Conservation (phyloP, 2,329 filamentous ascomycete species). For the Paramyrothecium roridum region DNA sequence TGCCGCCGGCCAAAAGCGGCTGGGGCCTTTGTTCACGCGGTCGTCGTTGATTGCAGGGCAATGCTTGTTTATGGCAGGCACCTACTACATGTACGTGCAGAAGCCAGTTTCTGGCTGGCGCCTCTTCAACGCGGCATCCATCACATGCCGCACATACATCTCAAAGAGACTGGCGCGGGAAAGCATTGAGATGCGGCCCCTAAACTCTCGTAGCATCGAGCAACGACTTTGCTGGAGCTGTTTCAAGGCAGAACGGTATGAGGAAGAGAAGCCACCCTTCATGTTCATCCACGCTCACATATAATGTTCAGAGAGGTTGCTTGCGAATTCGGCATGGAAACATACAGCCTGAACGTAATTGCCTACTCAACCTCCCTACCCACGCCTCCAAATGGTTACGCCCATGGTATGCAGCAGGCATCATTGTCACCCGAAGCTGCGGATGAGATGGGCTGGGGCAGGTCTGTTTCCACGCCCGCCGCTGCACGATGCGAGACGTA, state of each 20-base stretch:
- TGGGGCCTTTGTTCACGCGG: background rate
- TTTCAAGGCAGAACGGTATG: conserved; percentile 2
- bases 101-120: background rate
- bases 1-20: background rate
- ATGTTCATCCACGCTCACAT: background rate
- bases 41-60: background rate
- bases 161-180: background rate
- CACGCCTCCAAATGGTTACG: conserved; percentile 1
- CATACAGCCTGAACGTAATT: conserved; percentile 1
- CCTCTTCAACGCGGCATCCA: background rate
- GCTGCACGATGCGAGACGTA: too few species aligned
- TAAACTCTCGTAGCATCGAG: background rate
- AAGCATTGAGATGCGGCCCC: background rate
- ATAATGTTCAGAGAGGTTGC: conserved; percentile 1
- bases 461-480: background rate
- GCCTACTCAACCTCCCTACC: conserved; percentile 4
- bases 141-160: conserved; percentile 1
- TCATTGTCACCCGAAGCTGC: background rate
- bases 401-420: background rate
- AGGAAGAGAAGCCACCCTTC: background rate
- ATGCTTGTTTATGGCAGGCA: conserved; percentile 1
- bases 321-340: conserved; percentile 7
- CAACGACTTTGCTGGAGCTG: conserved; percentile 1
- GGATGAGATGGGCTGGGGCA: background rate
- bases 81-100: conserved; percentile 1